These are phyloP conservation scores for Myriosclerotinia duriaeana DNA, from an alignment of 2,329 filamentous ascomycete genomes.

Conservation along the genomic window DNA sequence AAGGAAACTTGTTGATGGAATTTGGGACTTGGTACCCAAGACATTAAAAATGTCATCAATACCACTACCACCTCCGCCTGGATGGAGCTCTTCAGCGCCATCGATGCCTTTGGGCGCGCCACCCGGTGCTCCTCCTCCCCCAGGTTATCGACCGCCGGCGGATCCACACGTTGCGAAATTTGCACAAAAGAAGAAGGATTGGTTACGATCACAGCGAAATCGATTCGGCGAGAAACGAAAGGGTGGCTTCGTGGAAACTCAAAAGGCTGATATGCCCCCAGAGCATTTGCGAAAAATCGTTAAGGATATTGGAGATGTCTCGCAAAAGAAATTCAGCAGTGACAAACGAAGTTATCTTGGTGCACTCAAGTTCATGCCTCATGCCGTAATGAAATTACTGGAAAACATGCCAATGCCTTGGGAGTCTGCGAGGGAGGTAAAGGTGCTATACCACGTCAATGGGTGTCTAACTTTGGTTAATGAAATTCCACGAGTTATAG, in stretches of 20 bases:
- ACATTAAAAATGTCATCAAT: conserved; percentile 54
- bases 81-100: conserved; percentile 56
- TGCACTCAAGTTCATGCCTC: conserved; percentile 98
- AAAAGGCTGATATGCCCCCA: conserved; percentile 97
- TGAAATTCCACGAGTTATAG: conserved; percentile 93
- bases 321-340: conserved; percentile 98
- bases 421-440: conserved; percentile 94
- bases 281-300: conserved; percentile 98
- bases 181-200: conserved; percentile 98
- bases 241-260: conserved; percentile 93
- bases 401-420: conserved; percentile 99
- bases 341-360: conserved; percentile 98
- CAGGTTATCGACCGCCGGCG: conserved; percentile 76
- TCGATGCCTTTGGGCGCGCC: conserved; percentile 50
- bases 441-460: conserved; percentile 97
- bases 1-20: conserved; percentile 29
- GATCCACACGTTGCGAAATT: conserved; percentile 91
- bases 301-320: conserved; percentile 97
- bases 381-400: conserved; percentile 91
- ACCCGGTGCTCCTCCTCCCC: conserved; percentile 67
- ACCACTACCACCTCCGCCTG: conserved; percentile 67
- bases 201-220: conserved; percentile 86
- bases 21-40: conserved; percentile 32
- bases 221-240: conserved; percentile 97
- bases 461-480: conserved; percentile 96